Evolutionary conservation across 169 alveolate genomes (phyloP), one percentile per base, ranked within the genome.

Genomic region (Amoebophrya sp.): DNA sequence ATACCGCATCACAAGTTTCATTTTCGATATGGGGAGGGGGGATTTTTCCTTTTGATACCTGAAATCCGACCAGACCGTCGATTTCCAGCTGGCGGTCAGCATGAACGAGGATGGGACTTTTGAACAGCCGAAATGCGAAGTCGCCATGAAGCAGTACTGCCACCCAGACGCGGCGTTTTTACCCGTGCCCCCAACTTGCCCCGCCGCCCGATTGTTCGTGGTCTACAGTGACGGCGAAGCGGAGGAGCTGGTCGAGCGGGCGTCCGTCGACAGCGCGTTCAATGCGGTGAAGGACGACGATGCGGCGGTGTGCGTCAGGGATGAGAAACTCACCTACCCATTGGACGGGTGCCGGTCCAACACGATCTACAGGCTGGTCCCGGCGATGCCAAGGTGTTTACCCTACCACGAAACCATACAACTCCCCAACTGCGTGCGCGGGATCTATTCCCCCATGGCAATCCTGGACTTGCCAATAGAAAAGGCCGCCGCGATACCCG

Each of bases 401-500:
- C 29, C 38, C 32, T 66, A 66, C 35, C 83, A 66, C 35, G 83
- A 66, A 25, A 25, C 29, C 32, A 66, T 66, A 7, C 32, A 7
- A 3, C 83, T 66, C 32, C 83, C 83, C 7, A n/a, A 66, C 83
- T 66, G 83, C 83, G 83, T 66, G 83, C 29, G 83, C 7, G 83
- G 83, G 18, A 66, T 66, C 29, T 66, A 66, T 25, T 66, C 83
- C 29, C 83, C 83, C 7, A 66, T 66, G 83, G 83, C 1, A 18
- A 66, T 1, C 7, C 83, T 66, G 35, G 83, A 66, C 10, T 3
- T n/a, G 83, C 83, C 83, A n/a, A 66, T 66, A 25, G 10, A 25
- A 25, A n/a, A 18, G 18, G 18, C 32, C 35, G 83, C 29, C 10
- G 83, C 83, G 32, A 66, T 66, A 25, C 83, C 83, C 38, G 83